These are phyloP conservation scores for Diplocarpon mali DNA, from an alignment of 2,329 filamentous ascomycete species.

Conservation along the genomic window DNA sequence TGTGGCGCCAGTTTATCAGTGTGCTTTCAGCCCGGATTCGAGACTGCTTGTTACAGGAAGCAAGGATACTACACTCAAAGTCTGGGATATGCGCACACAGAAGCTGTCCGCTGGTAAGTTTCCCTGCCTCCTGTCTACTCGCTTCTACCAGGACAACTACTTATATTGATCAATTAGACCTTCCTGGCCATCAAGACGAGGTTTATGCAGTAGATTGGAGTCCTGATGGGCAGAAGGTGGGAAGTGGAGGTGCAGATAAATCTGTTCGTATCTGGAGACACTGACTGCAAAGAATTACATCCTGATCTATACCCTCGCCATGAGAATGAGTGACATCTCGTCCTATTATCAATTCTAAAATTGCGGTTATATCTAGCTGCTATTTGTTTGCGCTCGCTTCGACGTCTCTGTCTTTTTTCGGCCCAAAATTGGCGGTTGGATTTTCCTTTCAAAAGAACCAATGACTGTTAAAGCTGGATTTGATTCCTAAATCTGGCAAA, in stretches of 20 bases:
- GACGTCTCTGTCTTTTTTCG: too few relatives aligned
- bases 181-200: constrained; percentile 85
- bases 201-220: constrained; percentile 95
- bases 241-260: constrained; percentile 89
- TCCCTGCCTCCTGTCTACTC: neutral
- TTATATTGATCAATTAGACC: constrained; percentile 40
- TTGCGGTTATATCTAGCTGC: too few relatives aligned
- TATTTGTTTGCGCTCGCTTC: too few relatives aligned
- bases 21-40: constrained; percentile 84
- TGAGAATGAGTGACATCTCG: too few relatives aligned
- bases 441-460: too few relatives aligned
- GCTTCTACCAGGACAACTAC: neutral
- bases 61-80: constrained; percentile 84
- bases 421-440: too few relatives aligned
- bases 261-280: constrained; percentile 57
- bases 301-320: too few relatives aligned
- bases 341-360: too few relatives aligned
- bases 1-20: constrained; percentile 85
- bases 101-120: constrained; percentile 51
- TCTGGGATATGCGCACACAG: constrained; percentile 81
- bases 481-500: too few relatives aligned
- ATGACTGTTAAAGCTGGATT: too few relatives aligned
- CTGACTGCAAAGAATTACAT: constrained; percentile 25
- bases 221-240: constrained; percentile 77
- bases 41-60: constrained; percentile 77